Evolutionary conservation across 208 protist species (phyloP).

Genomic region (Trypanosoma cruzi): DNA sequence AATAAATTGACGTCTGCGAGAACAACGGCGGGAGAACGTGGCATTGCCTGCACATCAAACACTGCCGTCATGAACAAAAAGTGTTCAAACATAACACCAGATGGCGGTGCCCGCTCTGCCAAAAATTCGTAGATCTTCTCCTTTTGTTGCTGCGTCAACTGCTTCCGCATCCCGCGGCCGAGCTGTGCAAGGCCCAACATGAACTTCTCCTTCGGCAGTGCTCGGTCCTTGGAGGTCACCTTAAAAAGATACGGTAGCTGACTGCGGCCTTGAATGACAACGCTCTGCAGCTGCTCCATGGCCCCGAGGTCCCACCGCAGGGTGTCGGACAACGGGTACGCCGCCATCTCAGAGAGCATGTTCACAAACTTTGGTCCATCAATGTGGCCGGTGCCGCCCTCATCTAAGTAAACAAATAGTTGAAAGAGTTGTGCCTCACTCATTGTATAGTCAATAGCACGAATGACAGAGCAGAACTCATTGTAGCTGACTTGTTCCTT

Average conservation of each 20-base stretch:
- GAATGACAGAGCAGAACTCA: conserved; percentile 88
- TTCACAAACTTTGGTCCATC: conserved; percentile 74
- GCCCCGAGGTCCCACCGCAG: conserved; percentile 84
- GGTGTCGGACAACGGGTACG: conserved; percentile 39
- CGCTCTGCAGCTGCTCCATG: conserved; percentile 88
- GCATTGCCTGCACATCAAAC: neutral
- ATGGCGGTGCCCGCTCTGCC: conserved; percentile 36
- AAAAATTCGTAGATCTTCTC: conserved; percentile 80
- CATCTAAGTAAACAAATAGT: conserved; percentile 81
- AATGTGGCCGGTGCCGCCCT: conserved; percentile 56
- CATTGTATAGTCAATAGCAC: conserved; percentile 84
- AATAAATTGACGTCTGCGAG: conserved; percentile 42
- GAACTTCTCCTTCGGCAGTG: conserved; percentile 62
- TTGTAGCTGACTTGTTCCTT: conserved; percentile 82
- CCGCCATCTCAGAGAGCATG: conserved; percentile 46
- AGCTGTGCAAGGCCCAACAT: conserved; percentile 72
- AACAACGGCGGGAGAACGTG: neutral
- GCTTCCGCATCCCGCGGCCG: conserved; percentile 76
- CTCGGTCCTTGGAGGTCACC: conserved; percentile 56
- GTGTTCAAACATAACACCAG: neutral
- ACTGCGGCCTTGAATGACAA: conserved; percentile 81
- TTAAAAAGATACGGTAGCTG: conserved; percentile 73
- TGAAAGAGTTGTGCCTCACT: conserved; percentile 85
- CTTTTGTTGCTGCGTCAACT: conserved; percentile 73
- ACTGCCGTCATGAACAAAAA: conserved; percentile 40